Base-by-base conservation (phyloP, 352 stramenopile species). In the Globisporangium solare region DNA sequence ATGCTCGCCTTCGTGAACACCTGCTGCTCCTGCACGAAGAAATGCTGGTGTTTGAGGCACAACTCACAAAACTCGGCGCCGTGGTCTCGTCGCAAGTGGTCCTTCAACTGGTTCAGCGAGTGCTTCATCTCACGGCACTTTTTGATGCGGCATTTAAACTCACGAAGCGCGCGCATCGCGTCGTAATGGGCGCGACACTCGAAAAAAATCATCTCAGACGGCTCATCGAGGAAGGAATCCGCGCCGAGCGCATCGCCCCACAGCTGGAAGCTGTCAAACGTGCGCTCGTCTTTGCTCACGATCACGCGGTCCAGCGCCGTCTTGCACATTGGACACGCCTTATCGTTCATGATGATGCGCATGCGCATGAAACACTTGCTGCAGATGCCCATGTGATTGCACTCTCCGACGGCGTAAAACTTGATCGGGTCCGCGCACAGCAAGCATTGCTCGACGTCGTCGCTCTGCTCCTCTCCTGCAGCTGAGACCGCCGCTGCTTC, bases 301-400 rank as follows among this genome's bases (percentile, higher is more conserved):
- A 93, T 73, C 54, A 93, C 79, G 54, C 72, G 73, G 24, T 85
- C 76, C 18, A 89, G 56, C 17, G 68, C 56, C 31, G 83, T 78
- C 61, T 91, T 93, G 67, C 83, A 93, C 73, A 93, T 91, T 31
- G 81, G 79, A 49, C 83, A 93, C 56, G 75, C 80, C 51, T 70
- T 74, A 63, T 93, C 83, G 47, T 87, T 80, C 75, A 93, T 79
- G 27, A 91, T 60, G 53, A 89, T 62, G 14, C 83, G 77, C 83
- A 93, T 91, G 45, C 83, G 77, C 70, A 90, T 83, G 12, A 79
- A 83, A 54, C 83, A 93, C 58, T 82, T 89, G 68, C 74, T 88
- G 65, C 83, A 93, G 57, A 93, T 89, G 18, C 83, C 83, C 17
- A 69, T 66, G 63, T 93, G 83, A 51, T 93, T 91, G 68, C 83